A percentile compares a stretch with the other conserved stretches of the same genome.
Conservation (phyloP, 164 flowering plant genomes). For the Piper betle region DNA sequence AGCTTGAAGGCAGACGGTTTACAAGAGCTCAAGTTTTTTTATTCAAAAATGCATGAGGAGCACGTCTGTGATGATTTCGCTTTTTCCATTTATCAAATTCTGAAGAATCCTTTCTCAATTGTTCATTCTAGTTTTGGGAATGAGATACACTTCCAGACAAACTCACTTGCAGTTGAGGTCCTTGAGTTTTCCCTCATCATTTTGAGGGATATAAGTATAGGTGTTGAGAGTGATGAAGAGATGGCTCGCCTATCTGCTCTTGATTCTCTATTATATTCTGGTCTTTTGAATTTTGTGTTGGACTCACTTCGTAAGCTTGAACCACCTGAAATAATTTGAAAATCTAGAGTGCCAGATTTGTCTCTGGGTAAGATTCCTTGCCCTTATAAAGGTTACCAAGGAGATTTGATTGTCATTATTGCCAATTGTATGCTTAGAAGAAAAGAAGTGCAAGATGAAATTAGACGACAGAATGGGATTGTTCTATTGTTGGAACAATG, state of each 20-base stretch:
- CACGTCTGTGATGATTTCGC: conserved; percentile 32
- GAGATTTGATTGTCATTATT: conserved; percentile 67
- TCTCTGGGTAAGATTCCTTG: conserved; percentile 27
- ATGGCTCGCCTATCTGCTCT: conserved; percentile 20
- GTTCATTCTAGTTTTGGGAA: conserved; percentile 21
- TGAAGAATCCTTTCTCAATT: conserved; percentile 29
- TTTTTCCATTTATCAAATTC: conserved; percentile 29
- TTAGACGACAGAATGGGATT: conserved; percentile 49
- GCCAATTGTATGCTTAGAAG: conserved; percentile 55
- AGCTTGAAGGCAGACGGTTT: conserved; percentile 12
- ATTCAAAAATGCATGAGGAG: conserved; percentile 32
- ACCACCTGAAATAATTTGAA: conserved; percentile 58
- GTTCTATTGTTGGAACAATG: conserved; percentile 65
- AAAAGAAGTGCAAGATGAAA: conserved; percentile 53
- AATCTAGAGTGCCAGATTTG: conserved; percentile 26
- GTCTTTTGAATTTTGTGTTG: conserved; percentile 46
- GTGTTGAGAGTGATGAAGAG: conserved; percentile 3
- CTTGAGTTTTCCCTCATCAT: conserved; percentile 56
- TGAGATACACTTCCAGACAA: conserved; percentile 43
- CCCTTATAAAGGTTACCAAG: conserved; percentile 78
- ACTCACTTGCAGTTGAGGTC: conserved; percentile 38
- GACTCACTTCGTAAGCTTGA: conserved; percentile 52
- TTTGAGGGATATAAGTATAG: conserved; percentile 61
- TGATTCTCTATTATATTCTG: conserved; percentile 29
- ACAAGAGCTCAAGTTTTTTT: conserved; percentile 51